Conservation (phyloP, 2,329 filamentous ascomycete genomes). For the Zalaria sp. region DNA sequence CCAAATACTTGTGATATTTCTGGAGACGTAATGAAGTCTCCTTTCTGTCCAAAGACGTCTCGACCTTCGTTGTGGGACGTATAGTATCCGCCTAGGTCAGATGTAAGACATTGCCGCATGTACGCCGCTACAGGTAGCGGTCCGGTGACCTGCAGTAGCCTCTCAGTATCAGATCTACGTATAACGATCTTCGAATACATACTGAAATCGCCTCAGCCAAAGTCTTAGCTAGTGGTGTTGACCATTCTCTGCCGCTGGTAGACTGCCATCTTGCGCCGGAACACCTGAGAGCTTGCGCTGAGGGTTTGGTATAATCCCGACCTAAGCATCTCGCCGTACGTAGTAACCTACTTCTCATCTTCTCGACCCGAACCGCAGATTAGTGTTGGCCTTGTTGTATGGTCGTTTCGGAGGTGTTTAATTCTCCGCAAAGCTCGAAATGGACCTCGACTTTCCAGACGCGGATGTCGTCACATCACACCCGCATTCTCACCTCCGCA, state of each 20-base stretch:
- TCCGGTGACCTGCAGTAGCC: slow-evolving; percentile 55
- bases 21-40: slow-evolving; percentile 92
- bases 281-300: slow-evolving; percentile 1
- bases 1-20: slow-evolving; percentile 97
- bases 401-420: background rate
- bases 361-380: background rate
- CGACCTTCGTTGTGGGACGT: slow-evolving; percentile 55
- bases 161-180: background rate
- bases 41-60: slow-evolving; percentile 84
- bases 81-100: slow-evolving; percentile 85
- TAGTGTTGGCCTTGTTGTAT: background rate
- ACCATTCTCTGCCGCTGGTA: slow-evolving; percentile 54
- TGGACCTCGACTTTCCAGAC: background rate
- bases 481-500: background rate
- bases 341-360: slow-evolving; percentile 5
- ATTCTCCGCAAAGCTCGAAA: background rate
- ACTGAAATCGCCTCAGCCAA: slow-evolving; percentile 79
- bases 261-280: slow-evolving; percentile 27
- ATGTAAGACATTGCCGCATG: slow-evolving; percentile 97
- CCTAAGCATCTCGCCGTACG: background rate
- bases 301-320: background rate
- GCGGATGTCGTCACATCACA: background rate
- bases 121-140: slow-evolving; percentile 85
- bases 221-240: slow-evolving; percentile 79
- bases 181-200: slow-evolving; percentile 13